Base-by-base conservation (phyloP, 169 alveolate genomes). In the Cryptosporidium parvum region DNA sequence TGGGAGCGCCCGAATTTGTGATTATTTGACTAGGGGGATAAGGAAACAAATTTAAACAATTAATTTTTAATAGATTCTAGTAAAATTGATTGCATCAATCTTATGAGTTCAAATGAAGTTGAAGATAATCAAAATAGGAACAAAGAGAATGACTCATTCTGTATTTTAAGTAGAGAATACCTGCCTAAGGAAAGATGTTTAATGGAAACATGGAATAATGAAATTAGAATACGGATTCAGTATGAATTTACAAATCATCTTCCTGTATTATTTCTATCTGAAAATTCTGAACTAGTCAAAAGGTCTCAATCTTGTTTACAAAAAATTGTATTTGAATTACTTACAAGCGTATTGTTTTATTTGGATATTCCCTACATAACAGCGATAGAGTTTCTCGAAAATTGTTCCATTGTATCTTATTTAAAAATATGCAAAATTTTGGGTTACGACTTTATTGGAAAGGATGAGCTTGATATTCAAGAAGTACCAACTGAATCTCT, bases 381-480 rank as follows among this genome's bases (percentile, higher is more conserved):
- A 21, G 89, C 75, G 5, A 51, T 65, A 0, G 89, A 80, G 62
- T 80, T 80, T 80, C 67, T 80, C 14, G 89, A 80, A 62, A 80
- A 80, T 23, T 18, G 89, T 44, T 59, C 89, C 0, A 65, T 80
- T 61, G 51, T 80, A 26, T 59, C 89, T 33, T 80, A 80, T 62
- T 33, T 80, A 5, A 80, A 80, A 29, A 29, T 80, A 45, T 62
- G 73, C 10, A 80, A 80, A 39, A 29, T 65, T 58, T 53, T 80
- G 16, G 89, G 89, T 0, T 59, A 59, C 5, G 48, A 48, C 33
- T 80, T 80, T n/a, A 12, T 39, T 29, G 89, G 75, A 44, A 62
- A 26, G 37, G 75, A 80, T 58, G 75, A 80, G 21, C 56, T 80
- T 2, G 89, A 80, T n/a, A 35, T 45, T 29, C 29, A 21, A 37